Evolutionary conservation across 352 stramenopile species (phyloP), one percentile per base, ranked within the genome.

Genomic region (Pythium biforme): DNA sequence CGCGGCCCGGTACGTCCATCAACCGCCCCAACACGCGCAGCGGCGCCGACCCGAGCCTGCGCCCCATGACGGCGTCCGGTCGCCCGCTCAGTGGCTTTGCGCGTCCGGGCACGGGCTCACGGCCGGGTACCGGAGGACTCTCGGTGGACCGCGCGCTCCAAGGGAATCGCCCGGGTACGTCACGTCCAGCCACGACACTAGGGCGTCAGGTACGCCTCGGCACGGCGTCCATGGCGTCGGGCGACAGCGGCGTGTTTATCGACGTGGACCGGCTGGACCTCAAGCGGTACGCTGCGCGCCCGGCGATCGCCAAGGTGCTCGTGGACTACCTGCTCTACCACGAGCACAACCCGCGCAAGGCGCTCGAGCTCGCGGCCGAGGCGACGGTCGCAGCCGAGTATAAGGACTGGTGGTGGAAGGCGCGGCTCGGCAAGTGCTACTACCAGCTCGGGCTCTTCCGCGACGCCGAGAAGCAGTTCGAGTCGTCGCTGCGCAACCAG

Each of bases 331-430:
- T 98, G 39, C 70, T 98, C 1, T 97, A 97, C 71, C 86, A 96
- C 34, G 92, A 98, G 51, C 87, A 97, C 67, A 98, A 98, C 62
- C 83, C 90, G 4, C 73, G 90, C 47, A 97, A 96, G 55, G 94
- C 90, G 8, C 73, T 98, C 9, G 92, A 98, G 68, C 79, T 98
- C 10, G 90, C 89, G 25, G 88, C 92, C 3, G 90, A 97, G 62
- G 93, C 88, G 17, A 97, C 90, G 0, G 82, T 93, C 22, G 86
- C 76, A 7, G 79, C 76, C 4, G 88, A 95, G 39, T 98, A 94
- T 68, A 94, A 96, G 66, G 88, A 97, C 69, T 98, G 93, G 93
- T 98, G 89, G 89, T 98, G 94, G 94, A 98, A 98, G 65, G 80
- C 83, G n/a, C 78, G 90, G 10, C 67, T 98, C 19, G 94, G 90